Evolutionary conservation across 129 eudicot species (phyloP).

Genomic region (Lonicera japonica): DNA sequence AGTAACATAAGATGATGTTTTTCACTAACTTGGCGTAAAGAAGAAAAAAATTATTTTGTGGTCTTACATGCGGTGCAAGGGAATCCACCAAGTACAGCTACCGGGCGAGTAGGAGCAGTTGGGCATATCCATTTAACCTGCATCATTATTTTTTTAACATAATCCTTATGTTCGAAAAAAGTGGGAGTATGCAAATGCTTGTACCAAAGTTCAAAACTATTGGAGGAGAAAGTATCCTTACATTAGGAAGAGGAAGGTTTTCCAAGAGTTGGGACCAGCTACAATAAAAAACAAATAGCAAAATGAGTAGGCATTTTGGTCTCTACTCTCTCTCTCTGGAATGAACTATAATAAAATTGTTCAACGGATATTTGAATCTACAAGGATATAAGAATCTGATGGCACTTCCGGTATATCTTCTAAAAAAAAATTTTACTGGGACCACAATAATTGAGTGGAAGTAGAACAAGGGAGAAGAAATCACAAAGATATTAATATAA

Average conservation of each 20-base stretch:
- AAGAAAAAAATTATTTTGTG: not conserved
- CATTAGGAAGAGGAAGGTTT: constrained; percentile 93
- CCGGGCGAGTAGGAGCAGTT: constrained; percentile 75
- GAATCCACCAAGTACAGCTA: constrained; percentile 56
- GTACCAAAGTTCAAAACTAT: not conserved
- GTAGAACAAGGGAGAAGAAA: not conserved
- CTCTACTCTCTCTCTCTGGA: too few species aligned
- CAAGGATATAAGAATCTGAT: not conserved
- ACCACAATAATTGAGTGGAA: not conserved
- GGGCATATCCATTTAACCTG: constrained; percentile 59
- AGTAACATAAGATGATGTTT: not conserved
- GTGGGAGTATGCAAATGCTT: not conserved
- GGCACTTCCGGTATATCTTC: not conserved
- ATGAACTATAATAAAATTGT: not conserved
- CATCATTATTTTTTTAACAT: not conserved
- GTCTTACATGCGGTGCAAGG: constrained; percentile 68
- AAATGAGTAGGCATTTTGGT: constrained; percentile 16
- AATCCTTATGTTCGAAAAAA: not conserved
- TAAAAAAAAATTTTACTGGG: not conserved
- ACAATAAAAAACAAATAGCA: constrained; percentile 21
- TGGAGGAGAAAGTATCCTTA: constrained; percentile 26
- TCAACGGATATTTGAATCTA: not conserved
- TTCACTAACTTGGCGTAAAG: not conserved
- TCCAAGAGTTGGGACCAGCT: constrained; percentile 90
- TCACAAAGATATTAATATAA: not conserved